A percentile compares a stretch with the other conserved stretches of the same genome.
phyloP scores from a whole-genome alignment of 129 eudicot genomes.

The Pittosporum tobira region DNA sequence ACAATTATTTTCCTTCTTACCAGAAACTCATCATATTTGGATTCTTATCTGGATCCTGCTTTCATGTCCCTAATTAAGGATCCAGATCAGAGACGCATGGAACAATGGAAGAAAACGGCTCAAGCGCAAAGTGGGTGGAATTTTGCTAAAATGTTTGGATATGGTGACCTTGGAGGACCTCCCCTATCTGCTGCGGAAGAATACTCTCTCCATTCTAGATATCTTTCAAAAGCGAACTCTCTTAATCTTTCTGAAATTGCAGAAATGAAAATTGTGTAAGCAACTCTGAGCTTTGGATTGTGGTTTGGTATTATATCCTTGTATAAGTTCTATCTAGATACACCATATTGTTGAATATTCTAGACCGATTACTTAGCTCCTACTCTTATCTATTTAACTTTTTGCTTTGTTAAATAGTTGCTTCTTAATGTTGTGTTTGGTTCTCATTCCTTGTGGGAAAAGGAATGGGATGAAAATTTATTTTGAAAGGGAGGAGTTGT shows the following conservation, averaged over 20 bases:
- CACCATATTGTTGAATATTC: background rate
- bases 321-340: background rate
- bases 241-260: conserved; percentile 92
- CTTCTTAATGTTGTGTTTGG: too few relatives aligned
- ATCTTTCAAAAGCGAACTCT: conserved; percentile 93
- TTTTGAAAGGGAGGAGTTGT: too few relatives aligned
- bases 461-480: too few relatives aligned
- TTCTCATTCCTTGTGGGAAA: too few relatives aligned
- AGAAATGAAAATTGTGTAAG: conserved; percentile 99
- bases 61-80: conserved; percentile 97
- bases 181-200: conserved; percentile 95
- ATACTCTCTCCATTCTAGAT: conserved; percentile 93
- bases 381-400: too few relatives aligned
- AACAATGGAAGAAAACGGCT: conserved; percentile 94
- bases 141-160: conserved; percentile 73
- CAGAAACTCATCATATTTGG: conserved; percentile 92
- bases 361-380: too few relatives aligned
- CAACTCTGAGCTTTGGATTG: conserved; percentile 10
- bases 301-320: background rate
- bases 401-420: too few relatives aligned
- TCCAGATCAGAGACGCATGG: conserved; percentile 84
- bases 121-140: conserved; percentile 80
- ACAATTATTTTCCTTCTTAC: background rate
- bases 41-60: conserved; percentile 89
- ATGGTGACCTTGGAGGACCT: conserved; percentile 87